Conservation (phyloP, 108 stramenopile species). For the Mediolabrus comicus region DNA sequence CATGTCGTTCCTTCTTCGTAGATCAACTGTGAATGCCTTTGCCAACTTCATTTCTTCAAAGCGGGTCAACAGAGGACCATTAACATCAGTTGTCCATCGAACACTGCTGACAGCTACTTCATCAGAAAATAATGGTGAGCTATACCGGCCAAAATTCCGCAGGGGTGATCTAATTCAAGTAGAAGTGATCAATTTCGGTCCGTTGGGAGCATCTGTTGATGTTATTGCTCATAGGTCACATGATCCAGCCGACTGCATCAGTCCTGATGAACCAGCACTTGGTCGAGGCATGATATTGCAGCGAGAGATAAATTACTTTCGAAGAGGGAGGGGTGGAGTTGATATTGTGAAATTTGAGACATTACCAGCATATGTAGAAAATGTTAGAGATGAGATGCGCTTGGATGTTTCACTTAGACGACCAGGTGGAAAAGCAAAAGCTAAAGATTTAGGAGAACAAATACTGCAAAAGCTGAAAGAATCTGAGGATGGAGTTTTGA, state of each 20-base stretch:
- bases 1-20: not conserved
- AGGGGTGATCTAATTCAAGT: conserved; percentile 70
- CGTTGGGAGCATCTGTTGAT: conserved; percentile 73
- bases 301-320: conserved; percentile 76
- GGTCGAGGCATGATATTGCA: conserved; percentile 75
- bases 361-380: conserved; percentile 72
- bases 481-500: conserved; percentile 35
- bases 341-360: conserved; percentile 79
- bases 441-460: conserved; percentile 44
- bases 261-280: conserved; percentile 60
- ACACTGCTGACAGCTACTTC: not conserved
- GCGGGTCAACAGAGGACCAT: not conserved
- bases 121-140: not conserved
- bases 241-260: conserved; percentile 52
- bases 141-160: conserved; percentile 50
- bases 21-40: not conserved
- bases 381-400: conserved; percentile 54
- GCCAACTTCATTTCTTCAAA: not conserved
- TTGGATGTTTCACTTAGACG: conserved; percentile 66
- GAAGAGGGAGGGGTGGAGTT: conserved; percentile 58
- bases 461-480: conserved; percentile 61
- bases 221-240: conserved; percentile 66
- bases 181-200: conserved; percentile 76
- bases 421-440: conserved; percentile 75
- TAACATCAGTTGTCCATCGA: not conserved